Evolutionary conservation across 495 filamentous ascomycete genomes (phyloP).

Genomic region (Tuber aestivum): DNA sequence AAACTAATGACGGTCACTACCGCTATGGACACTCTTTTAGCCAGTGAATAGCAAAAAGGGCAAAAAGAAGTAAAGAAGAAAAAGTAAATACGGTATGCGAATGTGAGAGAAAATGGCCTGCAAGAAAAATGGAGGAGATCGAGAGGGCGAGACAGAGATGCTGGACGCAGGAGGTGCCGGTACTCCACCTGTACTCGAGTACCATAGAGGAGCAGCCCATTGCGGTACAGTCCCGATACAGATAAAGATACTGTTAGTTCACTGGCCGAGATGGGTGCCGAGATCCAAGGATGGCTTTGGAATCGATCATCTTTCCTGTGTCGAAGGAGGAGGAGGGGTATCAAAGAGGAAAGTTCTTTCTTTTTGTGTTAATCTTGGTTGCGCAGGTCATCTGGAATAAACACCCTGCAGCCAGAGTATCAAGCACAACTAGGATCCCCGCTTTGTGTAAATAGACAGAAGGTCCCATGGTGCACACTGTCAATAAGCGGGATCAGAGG

Average conservation of each 20-base stretch:
- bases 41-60: conserved; percentile 1
- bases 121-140: neutral
- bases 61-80: conserved; percentile 8
- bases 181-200: neutral
- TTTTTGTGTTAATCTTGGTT: conserved; percentile 9
- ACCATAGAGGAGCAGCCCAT: neutral
- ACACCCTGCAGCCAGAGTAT: conserved; percentile 10
- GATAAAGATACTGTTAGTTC: neutral
- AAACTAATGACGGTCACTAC: neutral
- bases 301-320: neutral
- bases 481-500: neutral
- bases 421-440: neutral
- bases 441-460: neutral
- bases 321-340: neutral
- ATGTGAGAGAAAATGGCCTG: neutral
- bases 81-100: neutral
- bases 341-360: conserved; percentile 15
- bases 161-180: neutral
- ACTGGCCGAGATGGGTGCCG: neutral
- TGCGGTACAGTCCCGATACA: neutral
- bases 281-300: neutral
- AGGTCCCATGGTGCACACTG: neutral
- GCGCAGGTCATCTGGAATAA: conserved; percentile 9
- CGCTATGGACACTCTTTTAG: neutral
- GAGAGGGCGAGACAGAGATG: neutral